Base-by-base conservation (phyloP, 2,329 filamentous ascomycete genomes). In the Paecilomyces sp. region DNA sequence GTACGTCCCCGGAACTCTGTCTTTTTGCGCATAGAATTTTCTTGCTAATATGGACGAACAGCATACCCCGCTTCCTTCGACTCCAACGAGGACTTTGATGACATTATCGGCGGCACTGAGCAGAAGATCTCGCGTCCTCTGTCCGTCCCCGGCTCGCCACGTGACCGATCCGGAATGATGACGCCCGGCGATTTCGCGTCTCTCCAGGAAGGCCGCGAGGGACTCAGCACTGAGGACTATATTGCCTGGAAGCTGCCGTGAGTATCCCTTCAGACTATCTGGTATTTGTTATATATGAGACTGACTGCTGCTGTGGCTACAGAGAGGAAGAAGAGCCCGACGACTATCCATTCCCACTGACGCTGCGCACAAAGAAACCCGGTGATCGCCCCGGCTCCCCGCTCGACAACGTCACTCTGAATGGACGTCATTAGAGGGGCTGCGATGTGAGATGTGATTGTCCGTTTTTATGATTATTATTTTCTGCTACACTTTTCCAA, bases 161-260 rank as follows among this genome's bases (percentile, higher is more conserved):
- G 92, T 62, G 92, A 96, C 72, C 85, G 92, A 34, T 88, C 88
- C 52, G 94, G 94, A 58, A 96, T 97, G 92, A 97, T 99, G 94
- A 99, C 94, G 0, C 94, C 94, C 7, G 94, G 94, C 54, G 94
- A 99, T 76, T 97, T 97, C 82, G 94, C 92, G 30, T 96, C 91
- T 67, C 80, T 99, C 59, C 94, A 97, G 77, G 94, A 99, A 77
- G 91, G 92, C 53, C 88, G 89, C 52, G 94, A 99, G 75, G 92
- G 93, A 0, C 79, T 99, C 67, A 94, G 84, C 78, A 97, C 94
- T 0, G 94, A 99, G 77, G 94, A 99, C 72, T 97, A 99, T 75
- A 91, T 97, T 70, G 90, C 93, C 33, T 99, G 94, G 94, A 96
- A 95, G 79, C 81, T 97, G 61, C 94, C 93, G 89, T 97, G 84